Percentiles rank a stretch among this genome's conserved stretches.
phyloP scores from a whole-genome alignment of 768 basidiomycete species.

The Lentinula lateritia region DNA sequence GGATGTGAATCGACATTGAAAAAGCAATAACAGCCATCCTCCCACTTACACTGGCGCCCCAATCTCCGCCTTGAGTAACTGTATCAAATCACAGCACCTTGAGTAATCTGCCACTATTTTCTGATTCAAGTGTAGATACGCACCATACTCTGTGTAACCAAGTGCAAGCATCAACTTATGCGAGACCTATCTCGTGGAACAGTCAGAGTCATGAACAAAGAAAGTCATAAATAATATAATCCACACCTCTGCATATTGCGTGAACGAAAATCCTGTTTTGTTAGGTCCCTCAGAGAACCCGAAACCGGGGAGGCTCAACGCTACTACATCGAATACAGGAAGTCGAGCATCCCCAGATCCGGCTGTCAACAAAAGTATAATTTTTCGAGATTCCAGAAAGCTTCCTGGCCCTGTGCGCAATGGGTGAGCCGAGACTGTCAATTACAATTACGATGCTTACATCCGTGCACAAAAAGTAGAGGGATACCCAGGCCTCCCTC shows the following conservation, averaged over 20 bases:
- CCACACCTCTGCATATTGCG: conserved; percentile 31
- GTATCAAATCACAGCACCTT: background rate
- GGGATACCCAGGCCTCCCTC: conserved; percentile 8
- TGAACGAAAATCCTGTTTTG: conserved; percentile 30
- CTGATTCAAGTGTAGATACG: background rate
- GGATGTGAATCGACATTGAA: conserved; percentile 7
- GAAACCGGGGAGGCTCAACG: conserved; percentile 35
- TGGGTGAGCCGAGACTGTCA: background rate
- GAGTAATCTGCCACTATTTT: background rate
- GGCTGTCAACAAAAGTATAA: conserved; percentile 32
- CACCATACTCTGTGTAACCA: conserved; percentile 28
- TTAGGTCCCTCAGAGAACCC: conserved; percentile 39
- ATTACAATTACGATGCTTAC: background rate
- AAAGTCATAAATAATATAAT: background rate
- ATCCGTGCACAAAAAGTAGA: conserved; percentile 4
- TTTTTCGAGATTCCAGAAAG: conserved; percentile 33
- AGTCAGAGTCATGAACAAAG: too few relatives aligned
- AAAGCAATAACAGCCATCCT: background rate
- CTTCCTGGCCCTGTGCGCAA: conserved; percentile 35
- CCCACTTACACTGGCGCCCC: conserved; percentile 17
- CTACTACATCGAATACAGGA: conserved; percentile 43
- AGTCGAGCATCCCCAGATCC: conserved; percentile 21
- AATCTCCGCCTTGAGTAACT: conserved; percentile 31
- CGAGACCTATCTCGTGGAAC: conserved; percentile 2
- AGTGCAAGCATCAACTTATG: conserved; percentile 29